Percentiles rank a stretch among this genome's conserved stretches.
Conservation (phyloP, 148 eudicot genomes). For the Vaccinium darrowii region DNA sequence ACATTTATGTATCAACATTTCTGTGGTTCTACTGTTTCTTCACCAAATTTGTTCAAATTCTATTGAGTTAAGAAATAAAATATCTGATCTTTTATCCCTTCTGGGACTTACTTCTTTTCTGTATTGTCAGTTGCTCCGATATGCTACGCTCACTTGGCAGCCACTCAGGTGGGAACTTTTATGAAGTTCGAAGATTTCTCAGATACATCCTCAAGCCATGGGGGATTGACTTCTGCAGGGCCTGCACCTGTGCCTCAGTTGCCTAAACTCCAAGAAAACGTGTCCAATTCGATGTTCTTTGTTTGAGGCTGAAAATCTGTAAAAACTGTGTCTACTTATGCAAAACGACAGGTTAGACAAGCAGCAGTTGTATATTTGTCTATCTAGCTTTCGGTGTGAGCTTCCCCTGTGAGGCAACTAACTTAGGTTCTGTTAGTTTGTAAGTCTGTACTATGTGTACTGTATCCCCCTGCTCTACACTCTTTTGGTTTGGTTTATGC, state of each 20-base stretch:
- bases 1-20: neutral
- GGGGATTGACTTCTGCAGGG: conserved; percentile 57
- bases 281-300: conserved; percentile 82
- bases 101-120: neutral
- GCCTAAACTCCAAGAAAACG: conserved; percentile 65
- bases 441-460: neutral
- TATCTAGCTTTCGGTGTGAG: conserved; percentile 3
- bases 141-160: conserved; percentile 93
- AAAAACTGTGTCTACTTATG: neutral
- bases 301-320: conserved; percentile 28
- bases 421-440: neutral
- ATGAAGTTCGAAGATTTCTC: conserved; percentile 87
- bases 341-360: neutral
- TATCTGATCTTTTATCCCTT: neutral
- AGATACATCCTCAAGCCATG: conserved; percentile 71
- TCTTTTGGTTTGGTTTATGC: neutral
- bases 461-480: neutral
- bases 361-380: neutral
- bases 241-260: conserved; percentile 73
- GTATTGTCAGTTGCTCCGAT: conserved; percentile 73
- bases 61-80: neutral
- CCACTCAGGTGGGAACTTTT: conserved; percentile 72
- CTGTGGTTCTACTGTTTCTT: neutral
- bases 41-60: neutral
- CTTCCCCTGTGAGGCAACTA: neutral